Conservation (phyloP, 1,284 basidiomycete genomes). For the Puccinia sorghi region DNA sequence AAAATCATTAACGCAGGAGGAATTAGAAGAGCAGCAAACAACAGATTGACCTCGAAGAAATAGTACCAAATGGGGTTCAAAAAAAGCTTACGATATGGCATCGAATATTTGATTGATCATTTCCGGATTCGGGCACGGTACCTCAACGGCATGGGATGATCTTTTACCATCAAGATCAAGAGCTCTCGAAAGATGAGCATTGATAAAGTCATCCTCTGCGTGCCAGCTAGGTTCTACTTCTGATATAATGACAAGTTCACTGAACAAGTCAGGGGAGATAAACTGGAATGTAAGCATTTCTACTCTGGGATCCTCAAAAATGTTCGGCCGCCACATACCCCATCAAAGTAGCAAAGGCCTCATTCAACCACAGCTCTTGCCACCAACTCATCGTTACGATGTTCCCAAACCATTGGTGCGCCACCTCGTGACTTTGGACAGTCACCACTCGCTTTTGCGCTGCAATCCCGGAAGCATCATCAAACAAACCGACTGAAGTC, state of each 20-base stretch:
- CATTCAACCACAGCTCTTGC: constrained; percentile 61
- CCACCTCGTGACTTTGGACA: constrained; percentile 75
- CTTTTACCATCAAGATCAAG: constrained; percentile 81
- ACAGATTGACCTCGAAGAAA: constrained; percentile 72
- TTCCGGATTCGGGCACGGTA: constrained; percentile 82
- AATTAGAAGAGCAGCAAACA: background rate
- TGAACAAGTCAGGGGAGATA: background rate
- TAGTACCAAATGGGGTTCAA: background rate
- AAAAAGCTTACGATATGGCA: constrained; percentile 62
- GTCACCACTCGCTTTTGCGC: constrained; percentile 78
- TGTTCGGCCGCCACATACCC: constrained; percentile 64
- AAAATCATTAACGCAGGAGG: background rate
- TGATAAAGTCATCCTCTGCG: constrained; percentile 63
- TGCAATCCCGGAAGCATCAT: constrained; percentile 72
- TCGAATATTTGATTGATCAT: constrained; percentile 87
- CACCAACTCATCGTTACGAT: constrained; percentile 67
- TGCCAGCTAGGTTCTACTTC: constrained; percentile 63
- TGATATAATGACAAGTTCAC: constrained; percentile 52
- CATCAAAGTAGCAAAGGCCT: constrained; percentile 80
- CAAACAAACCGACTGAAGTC: constrained; percentile 77
- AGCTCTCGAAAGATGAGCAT: constrained; percentile 64
- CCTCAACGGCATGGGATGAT: constrained; percentile 93
- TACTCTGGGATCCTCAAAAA: background rate
- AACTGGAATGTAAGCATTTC: background rate
- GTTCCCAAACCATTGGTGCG: constrained; percentile 72